These are phyloP conservation scores for Rhynchospora pubera DNA, from an alignment of 176 grass and related monocot genomes.

Conservation along the genomic window DNA sequence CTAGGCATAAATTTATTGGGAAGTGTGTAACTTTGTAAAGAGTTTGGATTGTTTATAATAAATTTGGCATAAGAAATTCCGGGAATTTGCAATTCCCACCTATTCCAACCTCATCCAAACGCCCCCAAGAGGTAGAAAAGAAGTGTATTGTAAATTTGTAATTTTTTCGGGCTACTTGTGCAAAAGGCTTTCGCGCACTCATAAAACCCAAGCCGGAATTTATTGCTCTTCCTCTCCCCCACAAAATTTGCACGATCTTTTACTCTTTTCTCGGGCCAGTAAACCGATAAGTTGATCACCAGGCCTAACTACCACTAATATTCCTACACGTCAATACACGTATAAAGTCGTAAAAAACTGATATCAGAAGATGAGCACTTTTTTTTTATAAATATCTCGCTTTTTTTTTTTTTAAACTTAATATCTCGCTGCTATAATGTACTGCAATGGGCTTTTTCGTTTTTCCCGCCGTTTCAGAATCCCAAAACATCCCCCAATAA, in stretches of 20 bases:
- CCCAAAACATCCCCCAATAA: not conserved
- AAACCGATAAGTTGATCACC: not conserved
- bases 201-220: no score
- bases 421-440: not conserved
- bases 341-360: not conserved
- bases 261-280: not conserved
- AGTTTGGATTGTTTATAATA: no score
- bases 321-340: not conserved
- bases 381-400: not conserved
- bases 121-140: no score
- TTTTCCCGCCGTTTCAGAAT: not conserved
- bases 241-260: not conserved
- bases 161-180: no score
- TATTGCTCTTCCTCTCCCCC: not conserved
- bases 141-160: no score
- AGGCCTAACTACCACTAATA: not conserved
- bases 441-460: not conserved
- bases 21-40: no score
- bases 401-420: no score
- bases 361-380: not conserved
- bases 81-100: no score
- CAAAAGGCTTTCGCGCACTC: no score
- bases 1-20: no score
- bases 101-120: no score
- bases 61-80: no score